These are phyloP conservation scores for Boletus vermiculosoides DNA, from an alignment of 768 basidiomycete species.

Conservation along the genomic window DNA sequence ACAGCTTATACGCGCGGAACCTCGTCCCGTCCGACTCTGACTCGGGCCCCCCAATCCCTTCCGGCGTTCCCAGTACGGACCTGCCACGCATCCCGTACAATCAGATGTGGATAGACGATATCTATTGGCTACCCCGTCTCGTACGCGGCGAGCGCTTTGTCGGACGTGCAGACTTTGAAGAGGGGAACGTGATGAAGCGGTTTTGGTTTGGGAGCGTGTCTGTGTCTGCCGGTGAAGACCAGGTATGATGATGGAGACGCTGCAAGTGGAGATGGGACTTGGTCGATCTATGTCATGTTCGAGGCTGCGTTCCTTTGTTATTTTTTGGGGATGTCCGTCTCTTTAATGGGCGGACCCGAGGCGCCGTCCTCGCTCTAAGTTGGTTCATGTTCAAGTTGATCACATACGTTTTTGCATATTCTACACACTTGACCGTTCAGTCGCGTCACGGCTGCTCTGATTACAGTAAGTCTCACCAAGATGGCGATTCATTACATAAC, in stretches of 20 bases:
- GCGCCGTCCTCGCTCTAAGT: too few species aligned
- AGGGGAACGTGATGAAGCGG: constrained; percentile 76
- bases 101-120: constrained; percentile 61
- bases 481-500: too few species aligned
- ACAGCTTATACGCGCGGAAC: constrained; percentile 16
- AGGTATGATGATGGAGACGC: not conserved
- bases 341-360: not conserved
- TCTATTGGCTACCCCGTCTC: constrained; percentile 67
- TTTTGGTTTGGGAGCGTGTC: constrained; percentile 60
- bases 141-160: constrained; percentile 40
- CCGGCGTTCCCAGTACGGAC: not conserved
- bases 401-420: too few species aligned
- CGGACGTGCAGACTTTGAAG: constrained; percentile 61
- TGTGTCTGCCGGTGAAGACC: not conserved
- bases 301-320: too few species aligned
- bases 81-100: constrained; percentile 55
- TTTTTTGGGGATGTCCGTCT: too few species aligned
- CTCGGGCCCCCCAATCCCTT: not conserved
- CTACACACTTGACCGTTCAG: not conserved
- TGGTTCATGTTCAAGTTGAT: not conserved
- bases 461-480: too few species aligned
- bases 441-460: not conserved
- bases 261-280: too few species aligned
- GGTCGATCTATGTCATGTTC: not conserved
- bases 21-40: not conserved